Percentiles rank a stretch among this genome's conserved stretches.
Evolutionary conservation across 768 basidiomycete genomes (phyloP).

Genomic region (Hericium erinaceus): DNA sequence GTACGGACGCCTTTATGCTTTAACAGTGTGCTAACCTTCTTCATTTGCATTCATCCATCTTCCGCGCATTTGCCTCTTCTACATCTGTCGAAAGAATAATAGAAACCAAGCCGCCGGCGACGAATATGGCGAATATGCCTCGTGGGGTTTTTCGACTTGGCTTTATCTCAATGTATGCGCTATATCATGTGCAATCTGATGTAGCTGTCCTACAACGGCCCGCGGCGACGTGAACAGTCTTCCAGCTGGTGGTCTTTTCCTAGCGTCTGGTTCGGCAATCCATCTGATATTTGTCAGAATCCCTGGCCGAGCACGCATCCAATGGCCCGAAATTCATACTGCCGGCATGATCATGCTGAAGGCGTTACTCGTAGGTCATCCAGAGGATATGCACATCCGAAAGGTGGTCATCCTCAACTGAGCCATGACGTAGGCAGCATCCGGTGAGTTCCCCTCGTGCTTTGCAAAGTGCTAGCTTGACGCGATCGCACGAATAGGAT

Average conservation of each 20-base stretch:
- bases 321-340: constrained; percentile 28
- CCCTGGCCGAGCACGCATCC: too few species aligned
- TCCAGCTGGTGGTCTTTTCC: background rate
- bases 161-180: background rate
- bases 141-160: background rate
- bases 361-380: constrained; percentile 37
- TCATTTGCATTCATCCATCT: background rate
- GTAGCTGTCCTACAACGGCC: background rate
- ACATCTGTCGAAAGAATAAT: background rate
- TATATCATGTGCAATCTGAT: background rate
- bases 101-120: background rate
- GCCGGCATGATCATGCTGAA: constrained; percentile 46
- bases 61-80: background rate
- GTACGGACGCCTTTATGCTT: constrained; percentile 22
- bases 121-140: background rate
- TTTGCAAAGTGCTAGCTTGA: background rate
- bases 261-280: background rate
- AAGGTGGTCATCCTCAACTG: constrained; percentile 46
- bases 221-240: background rate
- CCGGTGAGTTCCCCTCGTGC: constrained; percentile 28
- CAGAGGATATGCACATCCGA: constrained; percentile 26
- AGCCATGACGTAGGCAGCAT: constrained; percentile 43
- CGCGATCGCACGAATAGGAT: constrained; percentile 4
- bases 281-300: too few species aligned
- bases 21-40: background rate